These are phyloP conservation scores for Neurospora sp. DNA, from an alignment of 495 filamentous ascomycete species.

Conservation along the genomic window DNA sequence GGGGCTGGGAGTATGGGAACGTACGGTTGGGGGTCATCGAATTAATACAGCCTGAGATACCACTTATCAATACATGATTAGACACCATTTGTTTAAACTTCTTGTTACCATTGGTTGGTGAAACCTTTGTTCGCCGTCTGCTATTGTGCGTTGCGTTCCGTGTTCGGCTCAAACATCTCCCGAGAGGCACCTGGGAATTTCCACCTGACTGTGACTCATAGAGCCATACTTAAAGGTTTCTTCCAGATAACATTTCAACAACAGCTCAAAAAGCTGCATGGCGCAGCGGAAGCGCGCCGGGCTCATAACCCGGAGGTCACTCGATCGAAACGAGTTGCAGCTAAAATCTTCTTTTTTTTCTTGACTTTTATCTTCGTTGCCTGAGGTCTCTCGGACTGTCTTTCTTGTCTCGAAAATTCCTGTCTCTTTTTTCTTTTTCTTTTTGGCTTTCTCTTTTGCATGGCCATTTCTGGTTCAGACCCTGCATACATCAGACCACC, in stretches of 20 bases:
- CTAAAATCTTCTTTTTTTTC: constrained; percentile 19
- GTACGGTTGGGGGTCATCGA: not conserved
- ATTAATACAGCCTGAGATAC: not conserved
- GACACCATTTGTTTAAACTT: not conserved
- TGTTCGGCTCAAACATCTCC: not conserved
- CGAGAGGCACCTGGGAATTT: not conserved
- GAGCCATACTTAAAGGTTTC: not conserved
- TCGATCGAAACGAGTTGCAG: constrained; percentile 45
- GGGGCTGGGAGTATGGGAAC: not conserved
- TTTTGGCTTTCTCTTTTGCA: not conserved
- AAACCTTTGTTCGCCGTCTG: not conserved
- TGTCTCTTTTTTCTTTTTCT: not conserved
- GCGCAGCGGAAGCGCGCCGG: constrained; percentile 47
- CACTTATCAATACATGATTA: not conserved
- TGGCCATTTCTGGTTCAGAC: not conserved
- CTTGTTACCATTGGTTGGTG: not conserved
- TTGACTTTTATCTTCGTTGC: constrained; percentile 3
- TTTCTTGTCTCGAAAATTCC: not conserved
- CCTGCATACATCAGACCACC: not conserved
- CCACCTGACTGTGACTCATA: not conserved
- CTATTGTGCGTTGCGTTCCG: not conserved
- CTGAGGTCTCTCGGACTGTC: not conserved
- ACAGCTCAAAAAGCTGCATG: constrained; percentile 28
- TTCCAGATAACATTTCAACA: not conserved
- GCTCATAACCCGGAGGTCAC: constrained; percentile 47